These are phyloP conservation scores for Nyctanthes arbortristis DNA, from an alignment of 257 asterid genomes.

Conservation along the genomic window DNA sequence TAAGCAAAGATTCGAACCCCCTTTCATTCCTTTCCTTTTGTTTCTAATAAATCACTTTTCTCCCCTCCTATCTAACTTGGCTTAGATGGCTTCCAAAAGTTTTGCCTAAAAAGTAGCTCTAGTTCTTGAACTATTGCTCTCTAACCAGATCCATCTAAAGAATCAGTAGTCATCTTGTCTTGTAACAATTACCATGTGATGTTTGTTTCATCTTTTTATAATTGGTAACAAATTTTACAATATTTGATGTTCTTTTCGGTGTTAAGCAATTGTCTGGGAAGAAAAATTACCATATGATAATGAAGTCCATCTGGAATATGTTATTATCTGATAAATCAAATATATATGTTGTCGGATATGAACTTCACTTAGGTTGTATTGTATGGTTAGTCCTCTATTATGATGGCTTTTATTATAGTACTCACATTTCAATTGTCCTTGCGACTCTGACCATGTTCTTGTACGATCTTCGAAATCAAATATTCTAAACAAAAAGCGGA, in stretches of 20 bases:
- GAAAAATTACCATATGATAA: not conserved
- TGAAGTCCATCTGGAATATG: not conserved
- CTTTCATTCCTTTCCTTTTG: not conserved
- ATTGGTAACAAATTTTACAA: not conserved
- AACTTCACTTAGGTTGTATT: not conserved
- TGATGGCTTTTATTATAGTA: not conserved
- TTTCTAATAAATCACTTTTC: not conserved
- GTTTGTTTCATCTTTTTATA: not conserved
- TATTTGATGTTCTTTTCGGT: too few relatives aligned
- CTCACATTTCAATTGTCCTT: not conserved
- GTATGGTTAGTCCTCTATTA: not conserved
- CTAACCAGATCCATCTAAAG: too few relatives aligned
- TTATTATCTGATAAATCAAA: not conserved
- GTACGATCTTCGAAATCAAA: not conserved
- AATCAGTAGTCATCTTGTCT: not conserved
- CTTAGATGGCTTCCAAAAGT: not conserved
- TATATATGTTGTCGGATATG: not conserved
- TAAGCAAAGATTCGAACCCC: not conserved
- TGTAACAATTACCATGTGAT: too few relatives aligned
- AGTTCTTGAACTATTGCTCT: too few relatives aligned
- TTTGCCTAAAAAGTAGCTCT: not conserved
- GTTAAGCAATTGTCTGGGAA: not conserved
- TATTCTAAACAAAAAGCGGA: not conserved
- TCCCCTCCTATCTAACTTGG: not conserved
- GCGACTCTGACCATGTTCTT: not conserved